phyloP scores from a whole-genome alignment of 2,329 filamentous ascomycete species.

The Calonectria fujianensis region DNA sequence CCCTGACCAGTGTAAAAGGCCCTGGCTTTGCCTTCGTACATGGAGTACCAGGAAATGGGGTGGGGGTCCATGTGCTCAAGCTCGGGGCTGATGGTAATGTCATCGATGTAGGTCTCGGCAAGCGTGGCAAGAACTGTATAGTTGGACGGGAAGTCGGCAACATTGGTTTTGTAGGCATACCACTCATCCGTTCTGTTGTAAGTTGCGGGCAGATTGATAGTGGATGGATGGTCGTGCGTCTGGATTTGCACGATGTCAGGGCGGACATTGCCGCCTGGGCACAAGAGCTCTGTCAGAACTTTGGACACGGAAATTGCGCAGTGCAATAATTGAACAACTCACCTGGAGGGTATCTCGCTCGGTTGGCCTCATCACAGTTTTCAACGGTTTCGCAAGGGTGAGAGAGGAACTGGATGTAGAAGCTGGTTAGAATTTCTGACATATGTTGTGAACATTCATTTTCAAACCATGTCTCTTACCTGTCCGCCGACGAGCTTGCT shows the following conservation, averaged over 20 bases:
- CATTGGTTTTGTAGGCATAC: slow-evolving; percentile 12
- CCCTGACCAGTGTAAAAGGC: slow-evolving; percentile 9
- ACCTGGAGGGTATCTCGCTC: neutral
- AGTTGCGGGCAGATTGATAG: neutral
- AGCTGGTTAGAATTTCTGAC: neutral
- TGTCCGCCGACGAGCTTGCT: neutral
- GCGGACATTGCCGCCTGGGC: neutral
- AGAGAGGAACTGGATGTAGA: neutral
- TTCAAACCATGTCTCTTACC: neutral
- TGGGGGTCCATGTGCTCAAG: slow-evolving; percentile 18
- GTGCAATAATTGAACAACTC: neutral
- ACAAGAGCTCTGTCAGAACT: neutral
- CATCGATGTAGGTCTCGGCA: slow-evolving; percentile 5
- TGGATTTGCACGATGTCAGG: slow-evolving; percentile 9
- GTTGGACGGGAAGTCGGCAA: slow-evolving; percentile 1
- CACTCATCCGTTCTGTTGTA: slow-evolving; percentile 2
- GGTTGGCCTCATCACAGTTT: neutral
- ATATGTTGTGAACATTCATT: neutral
- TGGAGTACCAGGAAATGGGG: slow-evolving; percentile 7
- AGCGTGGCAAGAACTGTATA: slow-evolving; percentile 1
- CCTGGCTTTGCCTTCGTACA: slow-evolving; percentile 11
- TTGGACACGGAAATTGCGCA: neutral
- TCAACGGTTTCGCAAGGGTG: slow-evolving; percentile 10
- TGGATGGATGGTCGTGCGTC: slow-evolving; percentile 5
- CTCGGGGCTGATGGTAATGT: slow-evolving; percentile 1